A percentile compares a stretch with the other conserved stretches of the same genome.
Conservation (phyloP, 2,329 filamentous ascomycete species). For the Penicillium janthinellum region DNA sequence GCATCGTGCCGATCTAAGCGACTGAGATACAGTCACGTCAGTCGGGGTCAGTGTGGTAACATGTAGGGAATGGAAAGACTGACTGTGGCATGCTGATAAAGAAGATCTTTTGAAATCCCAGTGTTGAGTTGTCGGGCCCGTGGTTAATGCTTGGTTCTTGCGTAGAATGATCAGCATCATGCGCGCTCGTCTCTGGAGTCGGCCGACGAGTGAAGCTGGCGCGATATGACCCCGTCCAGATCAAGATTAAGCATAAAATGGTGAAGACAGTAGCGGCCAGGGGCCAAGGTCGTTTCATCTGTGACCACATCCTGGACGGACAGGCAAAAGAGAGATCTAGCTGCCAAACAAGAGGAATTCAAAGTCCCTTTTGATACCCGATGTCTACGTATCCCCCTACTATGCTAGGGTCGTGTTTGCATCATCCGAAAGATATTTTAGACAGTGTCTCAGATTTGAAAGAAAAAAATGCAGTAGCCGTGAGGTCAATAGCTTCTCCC, state of each 20-base stretch:
- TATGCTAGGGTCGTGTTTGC: background rate
- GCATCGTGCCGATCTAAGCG: conserved; percentile 3
- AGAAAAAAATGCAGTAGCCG: background rate
- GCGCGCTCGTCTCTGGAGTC: background rate
- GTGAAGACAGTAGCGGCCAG: background rate
- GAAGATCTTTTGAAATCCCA: conserved; percentile 3
- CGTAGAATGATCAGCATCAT: background rate
- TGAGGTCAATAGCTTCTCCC: background rate
- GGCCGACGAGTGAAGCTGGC: background rate
- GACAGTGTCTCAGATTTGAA: background rate
- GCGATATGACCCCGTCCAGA: background rate
- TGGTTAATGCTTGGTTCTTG: background rate
- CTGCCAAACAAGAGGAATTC: background rate
- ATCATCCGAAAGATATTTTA: background rate
- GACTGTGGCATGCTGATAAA: conserved; percentile 3
- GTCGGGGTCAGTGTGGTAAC: background rate
- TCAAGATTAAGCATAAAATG: background rate
- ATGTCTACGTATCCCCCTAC: background rate
- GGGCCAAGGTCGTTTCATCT: background rate
- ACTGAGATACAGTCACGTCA: background rate
- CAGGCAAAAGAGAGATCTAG: background rate
- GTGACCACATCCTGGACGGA: background rate
- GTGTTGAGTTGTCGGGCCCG: background rate
- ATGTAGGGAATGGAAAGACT: background rate
- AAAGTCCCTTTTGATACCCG: background rate